Base-by-base conservation (phyloP, 768 basidiomycete species). In the Podaxis pistillaris region DNA sequence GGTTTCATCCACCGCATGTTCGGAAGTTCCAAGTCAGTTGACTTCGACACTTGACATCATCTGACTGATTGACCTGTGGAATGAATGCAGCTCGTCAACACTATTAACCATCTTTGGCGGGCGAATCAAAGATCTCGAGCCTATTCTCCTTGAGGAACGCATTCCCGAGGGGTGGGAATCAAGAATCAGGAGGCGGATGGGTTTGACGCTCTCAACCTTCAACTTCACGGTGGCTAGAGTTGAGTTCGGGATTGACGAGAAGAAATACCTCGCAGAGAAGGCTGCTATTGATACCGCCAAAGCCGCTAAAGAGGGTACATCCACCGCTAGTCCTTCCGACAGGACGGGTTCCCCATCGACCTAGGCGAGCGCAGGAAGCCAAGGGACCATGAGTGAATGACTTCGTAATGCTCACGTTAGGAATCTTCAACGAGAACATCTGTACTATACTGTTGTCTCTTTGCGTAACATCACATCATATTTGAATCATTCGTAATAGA, bases 121-220 rank as follows among this genome's bases (percentile, higher is more conserved):
- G 1, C 75, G 78, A 11, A 67, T 86, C 9, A 70, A 75, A 5
- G 85, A 85, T 56, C 67, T 90, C 28, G 71, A 78, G 44, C 65
- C 77, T 0, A 66, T 88, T 56, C 71, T 91, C 12, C 69, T 75
- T 7, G 87, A 91, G 63, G 89, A 91, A 63, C 80, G 88, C 15
- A 69, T 91, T 50, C 84, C 86, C 0, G 76, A 85, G 0, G 83
- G 82, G 13, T 91, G 87, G 86, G 87, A 89, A 68, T 78, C 88
- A 0, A 75, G 79, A 17, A 69, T 83, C 22, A 76, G 79, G 4
- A 70, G 75, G 46, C 78, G 71, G 2, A 74, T 77, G 62, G 88
- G 89, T 0, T 69, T 89, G 30, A 88, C 88, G 1, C 72, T 90
- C 9, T 33, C 72, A 12, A 69, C 69, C n/a, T 81, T 88, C 73